A percentile compares a stretch with the other conserved stretches of the same genome.
phyloP scores from a whole-genome alignment of 495 filamentous ascomycete genomes.

The Ascodesmis nigricans region DNA sequence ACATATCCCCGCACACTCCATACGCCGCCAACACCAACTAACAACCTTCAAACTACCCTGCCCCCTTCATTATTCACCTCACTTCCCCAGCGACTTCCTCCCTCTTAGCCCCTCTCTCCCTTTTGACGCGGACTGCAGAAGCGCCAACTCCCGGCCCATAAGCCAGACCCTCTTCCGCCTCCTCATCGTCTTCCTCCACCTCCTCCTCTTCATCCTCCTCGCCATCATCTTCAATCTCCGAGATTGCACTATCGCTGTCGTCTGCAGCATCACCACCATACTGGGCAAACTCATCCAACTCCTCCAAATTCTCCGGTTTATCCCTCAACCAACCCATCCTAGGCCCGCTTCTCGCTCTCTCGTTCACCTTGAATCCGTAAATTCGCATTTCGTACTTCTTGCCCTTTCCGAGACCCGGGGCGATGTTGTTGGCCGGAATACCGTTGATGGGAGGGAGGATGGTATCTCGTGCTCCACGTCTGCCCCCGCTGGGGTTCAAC shows the following conservation, averaged over 20 bases:
- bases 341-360: constrained; percentile 64
- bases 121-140: too few species aligned
- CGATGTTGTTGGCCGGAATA: constrained; percentile 57
- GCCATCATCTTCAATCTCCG: constrained; percentile 9
- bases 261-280: constrained; percentile 23
- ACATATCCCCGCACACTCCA: too few species aligned
- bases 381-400: constrained; percentile 87
- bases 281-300: constrained; percentile 55
- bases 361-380: constrained; percentile 86
- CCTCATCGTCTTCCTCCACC: constrained; percentile 27
- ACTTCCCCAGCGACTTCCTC: constrained; percentile 16
- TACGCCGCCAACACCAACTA: constrained; percentile 13
- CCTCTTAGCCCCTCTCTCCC: constrained; percentile 1
- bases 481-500: constrained; percentile 25
- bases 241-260: constrained; percentile 14
- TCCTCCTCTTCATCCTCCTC: constrained; percentile 25
- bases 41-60: constrained; percentile 3
- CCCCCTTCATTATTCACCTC: constrained; percentile 11
- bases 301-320: constrained; percentile 53
- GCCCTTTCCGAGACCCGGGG: constrained; percentile 60
- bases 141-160: too few species aligned
- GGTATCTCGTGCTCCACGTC: constrained; percentile 18
- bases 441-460: constrained; percentile 48
- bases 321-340: constrained; percentile 90
- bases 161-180: constrained; percentile 24